Conservation (phyloP, 495 filamentous ascomycete genomes). For the Xylaria telfairii region DNA sequence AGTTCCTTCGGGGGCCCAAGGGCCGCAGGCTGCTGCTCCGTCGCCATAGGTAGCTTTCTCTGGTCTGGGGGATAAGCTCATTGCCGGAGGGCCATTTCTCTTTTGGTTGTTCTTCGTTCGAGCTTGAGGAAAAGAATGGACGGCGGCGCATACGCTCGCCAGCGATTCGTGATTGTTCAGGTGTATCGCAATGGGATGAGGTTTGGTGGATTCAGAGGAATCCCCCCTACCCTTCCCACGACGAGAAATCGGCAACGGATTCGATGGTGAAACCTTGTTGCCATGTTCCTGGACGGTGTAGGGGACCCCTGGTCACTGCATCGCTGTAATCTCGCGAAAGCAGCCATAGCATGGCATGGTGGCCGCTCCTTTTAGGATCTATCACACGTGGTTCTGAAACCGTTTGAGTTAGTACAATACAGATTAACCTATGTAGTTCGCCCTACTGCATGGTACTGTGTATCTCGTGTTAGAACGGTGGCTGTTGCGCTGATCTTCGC, state of each 20-base stretch:
- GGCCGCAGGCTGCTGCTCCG: conserved; percentile 25
- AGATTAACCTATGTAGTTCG: too few species aligned
- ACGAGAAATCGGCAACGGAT: conserved; percentile 10
- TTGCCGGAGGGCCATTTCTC: conserved; percentile 12
- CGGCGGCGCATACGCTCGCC: conserved; percentile 21
- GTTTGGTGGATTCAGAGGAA: conserved; percentile 7
- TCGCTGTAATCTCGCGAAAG: conserved; percentile 11
- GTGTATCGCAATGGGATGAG: neutral
- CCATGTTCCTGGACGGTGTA: conserved; percentile 11
- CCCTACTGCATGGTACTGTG: neutral
- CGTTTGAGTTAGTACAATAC: neutral
- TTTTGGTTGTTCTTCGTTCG: neutral
- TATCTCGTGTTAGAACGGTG: neutral
- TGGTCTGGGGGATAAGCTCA: neutral
- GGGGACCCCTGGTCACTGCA: conserved; percentile 22
- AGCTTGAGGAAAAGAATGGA: conserved; percentile 5
- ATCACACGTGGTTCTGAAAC: conserved; percentile 6
- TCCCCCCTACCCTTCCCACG: conserved; percentile 11
- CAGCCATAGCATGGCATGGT: neutral
- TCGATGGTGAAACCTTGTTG: conserved; percentile 3
- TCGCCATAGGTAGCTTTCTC: conserved; percentile 19
- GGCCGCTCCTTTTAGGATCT: neutral
- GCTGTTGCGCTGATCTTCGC: conserved; percentile 8
- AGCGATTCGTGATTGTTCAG: neutral
- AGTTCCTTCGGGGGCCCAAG: conserved; percentile 25